phyloP scores from a whole-genome alignment of 441 rosid genomes.

The Erodium texanum region DNA sequence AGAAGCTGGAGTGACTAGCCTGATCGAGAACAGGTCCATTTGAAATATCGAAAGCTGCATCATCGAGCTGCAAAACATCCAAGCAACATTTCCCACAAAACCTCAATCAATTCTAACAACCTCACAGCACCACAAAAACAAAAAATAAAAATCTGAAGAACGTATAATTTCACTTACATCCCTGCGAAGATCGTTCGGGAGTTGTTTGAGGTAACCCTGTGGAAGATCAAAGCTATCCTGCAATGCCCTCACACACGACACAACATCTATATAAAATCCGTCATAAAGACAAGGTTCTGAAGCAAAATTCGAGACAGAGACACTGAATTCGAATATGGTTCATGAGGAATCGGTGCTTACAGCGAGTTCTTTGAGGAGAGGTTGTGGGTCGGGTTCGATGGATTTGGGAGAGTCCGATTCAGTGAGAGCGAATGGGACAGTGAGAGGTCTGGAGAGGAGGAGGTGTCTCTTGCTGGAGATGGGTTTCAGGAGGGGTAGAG shows the following conservation, averaged over 20 bases:
- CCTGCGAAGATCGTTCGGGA: slow-evolving; percentile 70
- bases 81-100: slow-evolving; percentile 3
- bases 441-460: slow-evolving; percentile 24
- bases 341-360: slow-evolving; percentile 28
- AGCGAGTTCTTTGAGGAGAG: slow-evolving; percentile 53
- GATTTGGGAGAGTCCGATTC: slow-evolving; percentile 69
- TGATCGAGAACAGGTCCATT: slow-evolving; percentile 71
- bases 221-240: slow-evolving; percentile 86
- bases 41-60: slow-evolving; percentile 93
- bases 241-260: slow-evolving; percentile 13
- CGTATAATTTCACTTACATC: slow-evolving; percentile 41
- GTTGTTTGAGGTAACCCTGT: slow-evolving; percentile 51
- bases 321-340: background rate
- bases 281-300: background rate
- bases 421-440: slow-evolving; percentile 44
- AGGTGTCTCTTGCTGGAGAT: slow-evolving; percentile 13
- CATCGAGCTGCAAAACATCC: slow-evolving; percentile 48
- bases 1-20: slow-evolving; percentile 35
- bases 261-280: background rate
- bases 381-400: slow-evolving; percentile 29
- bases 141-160: background rate
- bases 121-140: background rate
- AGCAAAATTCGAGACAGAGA: background rate
- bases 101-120: background rate
- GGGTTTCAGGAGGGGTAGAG: slow-evolving; percentile 20